These are phyloP conservation scores for Pseudogymnoascus sp. DNA, from an alignment of 2,329 filamentous ascomycete genomes.

Conservation along the genomic window DNA sequence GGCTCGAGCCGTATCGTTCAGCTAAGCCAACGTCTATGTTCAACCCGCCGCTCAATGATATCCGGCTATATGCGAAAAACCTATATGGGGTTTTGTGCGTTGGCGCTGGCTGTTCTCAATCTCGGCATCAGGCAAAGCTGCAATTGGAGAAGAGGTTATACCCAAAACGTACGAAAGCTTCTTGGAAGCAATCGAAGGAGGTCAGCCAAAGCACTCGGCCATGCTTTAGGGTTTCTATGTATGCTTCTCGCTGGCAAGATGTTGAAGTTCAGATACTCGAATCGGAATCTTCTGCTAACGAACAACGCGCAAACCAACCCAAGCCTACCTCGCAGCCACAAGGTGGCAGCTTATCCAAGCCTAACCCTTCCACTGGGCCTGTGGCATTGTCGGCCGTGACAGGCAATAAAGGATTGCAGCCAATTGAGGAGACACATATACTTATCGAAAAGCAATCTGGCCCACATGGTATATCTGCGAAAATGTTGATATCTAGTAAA, in stretches of 20 bases:
- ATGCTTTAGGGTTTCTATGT: background rate
- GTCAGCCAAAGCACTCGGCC: background rate
- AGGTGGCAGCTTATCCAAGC: background rate
- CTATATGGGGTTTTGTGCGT: background rate
- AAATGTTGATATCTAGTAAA: background rate
- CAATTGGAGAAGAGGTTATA: slow-evolving; percentile 1
- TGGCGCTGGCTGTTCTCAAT: background rate
- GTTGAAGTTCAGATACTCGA: slow-evolving; percentile 3
- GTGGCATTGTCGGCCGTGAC: background rate
- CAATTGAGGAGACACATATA: slow-evolving; percentile 1
- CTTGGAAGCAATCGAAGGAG: slow-evolving; percentile 1
- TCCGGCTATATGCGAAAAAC: background rate
- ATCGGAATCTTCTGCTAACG: background rate
- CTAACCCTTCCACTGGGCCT: background rate
- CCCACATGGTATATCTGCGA: background rate
- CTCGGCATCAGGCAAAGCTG: slow-evolving; percentile 3
- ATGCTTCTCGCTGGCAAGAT: slow-evolving; percentile 4
- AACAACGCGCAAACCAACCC: background rate
- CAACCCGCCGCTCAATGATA: background rate
- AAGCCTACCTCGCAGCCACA: background rate
- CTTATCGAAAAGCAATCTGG: background rate
- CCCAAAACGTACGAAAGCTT: background rate
- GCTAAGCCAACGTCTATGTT: slow-evolving; percentile 3
- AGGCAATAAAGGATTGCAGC: background rate
- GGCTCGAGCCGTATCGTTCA: background rate